Evolutionary conservation across 2,329 filamentous ascomycete species (phyloP).

Genomic region (Diaporthe sp.): DNA sequence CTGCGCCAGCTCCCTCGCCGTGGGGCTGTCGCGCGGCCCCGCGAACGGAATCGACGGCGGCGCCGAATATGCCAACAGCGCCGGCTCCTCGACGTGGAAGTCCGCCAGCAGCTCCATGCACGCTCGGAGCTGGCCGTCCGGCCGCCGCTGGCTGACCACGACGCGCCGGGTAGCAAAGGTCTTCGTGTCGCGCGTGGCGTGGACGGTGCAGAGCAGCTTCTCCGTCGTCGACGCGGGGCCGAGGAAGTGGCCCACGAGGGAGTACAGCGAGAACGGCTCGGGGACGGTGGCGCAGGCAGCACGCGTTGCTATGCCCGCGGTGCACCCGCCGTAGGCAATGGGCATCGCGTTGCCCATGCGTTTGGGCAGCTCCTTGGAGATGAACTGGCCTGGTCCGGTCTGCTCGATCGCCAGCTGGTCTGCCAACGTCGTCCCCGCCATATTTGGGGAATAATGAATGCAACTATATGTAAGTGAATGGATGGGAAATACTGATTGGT

Average conservation of each 20-base stretch:
- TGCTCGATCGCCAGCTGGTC: slow-evolving; percentile 36
- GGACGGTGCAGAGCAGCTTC: slow-evolving; percentile 54
- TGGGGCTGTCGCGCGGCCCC: slow-evolving; percentile 45
- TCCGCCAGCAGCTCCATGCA: slow-evolving; percentile 61
- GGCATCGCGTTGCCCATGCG: slow-evolving; percentile 19
- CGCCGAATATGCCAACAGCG: slow-evolving; percentile 54
- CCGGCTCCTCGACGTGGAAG: slow-evolving; percentile 59
- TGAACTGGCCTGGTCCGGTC: slow-evolving; percentile 30
- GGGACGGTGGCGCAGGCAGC: slow-evolving; percentile 57
- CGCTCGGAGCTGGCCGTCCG: slow-evolving; percentile 52
- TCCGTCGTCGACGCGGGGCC: slow-evolving; percentile 59
- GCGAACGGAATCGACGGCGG: slow-evolving; percentile 51
- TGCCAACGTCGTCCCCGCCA: slow-evolving; percentile 26
- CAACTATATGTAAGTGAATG: neutral
- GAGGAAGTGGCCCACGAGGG: slow-evolving; percentile 60
- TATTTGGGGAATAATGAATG: neutral
- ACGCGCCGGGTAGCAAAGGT: slow-evolving; percentile 63
- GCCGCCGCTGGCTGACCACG: slow-evolving; percentile 57
- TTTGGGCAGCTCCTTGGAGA: slow-evolving; percentile 28
- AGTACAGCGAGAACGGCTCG: slow-evolving; percentile 57
- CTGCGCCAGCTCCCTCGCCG: slow-evolving; percentile 40
- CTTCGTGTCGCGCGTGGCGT: slow-evolving; percentile 57
- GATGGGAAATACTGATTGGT: neutral
- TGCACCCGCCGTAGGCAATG: slow-evolving; percentile 61
- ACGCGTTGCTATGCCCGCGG: slow-evolving; percentile 56